phyloP scores from a whole-genome alignment of 2,329 filamentous ascomycete genomes.

The Penicillium verrucosum region DNA sequence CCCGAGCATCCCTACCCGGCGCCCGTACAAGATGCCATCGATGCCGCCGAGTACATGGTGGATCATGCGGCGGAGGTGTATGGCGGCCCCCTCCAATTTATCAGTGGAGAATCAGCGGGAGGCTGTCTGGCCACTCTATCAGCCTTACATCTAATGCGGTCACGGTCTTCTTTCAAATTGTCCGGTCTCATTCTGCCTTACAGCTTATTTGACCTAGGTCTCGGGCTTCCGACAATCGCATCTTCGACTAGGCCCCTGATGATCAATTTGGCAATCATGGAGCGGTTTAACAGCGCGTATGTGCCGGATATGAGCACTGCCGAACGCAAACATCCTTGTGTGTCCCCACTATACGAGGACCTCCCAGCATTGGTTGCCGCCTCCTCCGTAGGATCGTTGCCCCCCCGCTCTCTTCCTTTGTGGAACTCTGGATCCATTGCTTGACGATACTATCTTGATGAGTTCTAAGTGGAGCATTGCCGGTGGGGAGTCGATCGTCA shows the following conservation, averaged over 20 bases:
- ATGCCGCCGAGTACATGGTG: neutral
- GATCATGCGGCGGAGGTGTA: neutral
- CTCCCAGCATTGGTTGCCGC: neutral
- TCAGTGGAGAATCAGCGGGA: neutral
- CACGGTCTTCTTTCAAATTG: neutral
- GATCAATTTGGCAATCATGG: neutral
- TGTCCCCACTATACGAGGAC: neutral
- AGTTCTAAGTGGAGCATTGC: slow-evolving; percentile 52
- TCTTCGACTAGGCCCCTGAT: neutral
- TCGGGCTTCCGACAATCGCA: neutral
- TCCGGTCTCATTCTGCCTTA: neutral
- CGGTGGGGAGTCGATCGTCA: slow-evolving; percentile 51
- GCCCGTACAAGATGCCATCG: neutral
- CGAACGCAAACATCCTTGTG: neutral
- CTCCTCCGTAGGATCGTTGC: neutral
- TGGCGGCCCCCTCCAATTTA: neutral
- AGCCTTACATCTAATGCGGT: neutral
- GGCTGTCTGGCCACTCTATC: neutral
- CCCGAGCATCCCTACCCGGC: slow-evolving; percentile 60
- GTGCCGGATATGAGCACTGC: neutral
- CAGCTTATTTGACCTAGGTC: neutral
- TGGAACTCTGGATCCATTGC: slow-evolving; percentile 53
- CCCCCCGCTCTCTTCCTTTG: slow-evolving; percentile 46
- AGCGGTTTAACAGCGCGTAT: neutral
- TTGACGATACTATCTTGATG: slow-evolving; percentile 56